phyloP scores from a whole-genome alignment of 257 asterid genomes.

The Solanum chmielewskii region DNA sequence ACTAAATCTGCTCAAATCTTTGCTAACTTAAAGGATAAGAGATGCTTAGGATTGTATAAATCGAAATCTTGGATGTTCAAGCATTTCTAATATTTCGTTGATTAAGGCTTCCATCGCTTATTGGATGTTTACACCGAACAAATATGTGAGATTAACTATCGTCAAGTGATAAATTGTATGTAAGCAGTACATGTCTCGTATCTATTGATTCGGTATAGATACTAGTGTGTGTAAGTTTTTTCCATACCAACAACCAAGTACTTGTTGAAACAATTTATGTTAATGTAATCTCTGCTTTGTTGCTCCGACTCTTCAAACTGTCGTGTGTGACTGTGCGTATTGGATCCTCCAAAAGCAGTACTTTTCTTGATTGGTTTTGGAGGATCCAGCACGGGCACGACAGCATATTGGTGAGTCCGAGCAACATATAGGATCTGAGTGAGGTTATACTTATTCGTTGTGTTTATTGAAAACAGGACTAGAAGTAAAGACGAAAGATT shows the following conservation, averaged over 20 bases:
- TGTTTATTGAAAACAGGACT: not conserved
- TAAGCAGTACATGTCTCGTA: not conserved
- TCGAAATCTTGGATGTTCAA: not conserved
- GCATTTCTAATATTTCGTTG: not conserved
- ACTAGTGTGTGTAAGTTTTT: not conserved
- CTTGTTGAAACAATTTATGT: not conserved
- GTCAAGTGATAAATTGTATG: not conserved
- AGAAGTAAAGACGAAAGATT: not conserved
- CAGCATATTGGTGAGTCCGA: not conserved
- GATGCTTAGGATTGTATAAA: not conserved
- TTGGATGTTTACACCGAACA: not conserved
- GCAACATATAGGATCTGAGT: not conserved
- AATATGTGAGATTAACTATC: not conserved
- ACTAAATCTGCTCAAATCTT: not conserved
- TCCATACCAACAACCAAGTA: not conserved
- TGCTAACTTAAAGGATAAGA: not conserved
- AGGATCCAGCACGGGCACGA: not conserved
- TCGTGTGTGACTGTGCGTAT: not conserved
- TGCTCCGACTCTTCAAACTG: not conserved
- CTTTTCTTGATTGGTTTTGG: not conserved
- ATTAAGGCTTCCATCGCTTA: not conserved
- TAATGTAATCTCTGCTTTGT: not conserved
- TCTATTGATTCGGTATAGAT: not conserved
- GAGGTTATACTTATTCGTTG: not conserved
- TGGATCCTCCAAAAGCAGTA: not conserved